Conservation (phyloP, 75 land plant genomes). For the Picea sitchensis region DNA sequence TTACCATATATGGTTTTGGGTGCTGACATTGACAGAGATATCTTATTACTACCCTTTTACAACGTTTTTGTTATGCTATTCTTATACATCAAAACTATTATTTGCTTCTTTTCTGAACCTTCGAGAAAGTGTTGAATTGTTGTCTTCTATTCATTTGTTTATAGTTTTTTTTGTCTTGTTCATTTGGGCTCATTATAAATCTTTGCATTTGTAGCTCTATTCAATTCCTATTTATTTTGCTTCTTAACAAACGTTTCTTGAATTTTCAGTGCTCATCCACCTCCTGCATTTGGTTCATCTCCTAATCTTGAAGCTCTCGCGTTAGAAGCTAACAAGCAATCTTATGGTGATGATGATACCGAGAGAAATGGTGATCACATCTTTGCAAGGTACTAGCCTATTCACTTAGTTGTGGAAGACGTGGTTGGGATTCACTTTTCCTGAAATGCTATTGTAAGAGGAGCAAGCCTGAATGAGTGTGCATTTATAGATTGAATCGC, state of each 20-base stretch:
- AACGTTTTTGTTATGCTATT: too few species aligned
- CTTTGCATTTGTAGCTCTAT: not conserved
- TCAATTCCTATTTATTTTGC: not conserved
- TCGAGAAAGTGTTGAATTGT: not conserved
- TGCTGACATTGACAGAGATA: not conserved
- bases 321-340: conserved; percentile 52
- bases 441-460: not conserved
- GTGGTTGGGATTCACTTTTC: not conserved
- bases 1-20: not conserved
- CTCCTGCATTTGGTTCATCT: conserved; percentile 95
- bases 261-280: conserved; percentile 61
- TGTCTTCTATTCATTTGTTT: not conserved
- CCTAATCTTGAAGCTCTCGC: conserved; percentile 92
- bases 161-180: not conserved
- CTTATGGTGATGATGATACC: conserved; percentile 32
- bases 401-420: not conserved
- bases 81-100: too few species aligned
- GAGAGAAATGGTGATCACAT: conserved; percentile 29
- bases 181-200: not conserved
- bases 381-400: conserved; percentile 32
- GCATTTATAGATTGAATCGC: not conserved
- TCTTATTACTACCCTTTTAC: too few species aligned
- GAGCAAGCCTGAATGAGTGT: not conserved
- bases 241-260: not conserved
- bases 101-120: not conserved